Evolutionary conservation across 108 stramenopile species (phyloP), one percentile per base, ranked within the genome.

Genomic region (Nitzschia sp.): DNA sequence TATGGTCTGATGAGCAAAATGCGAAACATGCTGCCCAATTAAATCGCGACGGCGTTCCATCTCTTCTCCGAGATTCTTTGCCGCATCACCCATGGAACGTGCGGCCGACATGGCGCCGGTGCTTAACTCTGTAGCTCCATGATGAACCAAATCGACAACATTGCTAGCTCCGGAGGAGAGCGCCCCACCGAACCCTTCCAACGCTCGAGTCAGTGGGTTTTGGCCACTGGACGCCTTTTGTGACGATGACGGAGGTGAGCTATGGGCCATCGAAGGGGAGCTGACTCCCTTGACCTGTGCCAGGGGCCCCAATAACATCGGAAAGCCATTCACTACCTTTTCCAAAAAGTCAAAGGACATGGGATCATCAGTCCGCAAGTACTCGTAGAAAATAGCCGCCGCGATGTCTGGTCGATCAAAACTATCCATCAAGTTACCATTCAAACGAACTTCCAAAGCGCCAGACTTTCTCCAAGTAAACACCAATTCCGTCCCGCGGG

Each of bases 381-480:
- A 95, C 65, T 95, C 94, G 56, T 69, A 84, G 56, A 95, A 95
- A 22, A 95, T 95, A 4, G 85, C 94, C 60, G 70, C 83, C 0
- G 87, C 94, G 45, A 95, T 82, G 32, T 88, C 90, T 31, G 90
- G 85, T 50, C 82, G 59, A 34, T 79, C 80, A 50, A 95, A 95
- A 1, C 69, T 76, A 52, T 92, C 94, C 84, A 95, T 85, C 11
- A 89, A 62, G 2, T 83, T 77, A 5, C 91, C 89, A 75, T 95
- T 89, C 44, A 95, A 66, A 17, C 92, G 79, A 35, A 85, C 86
- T 80, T 89, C 91, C 54, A 95, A 80, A 67, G 83, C 63, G 8
- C 90, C 94, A 79, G 85, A 81, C 68, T 88, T 90, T 25, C 78
- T 72, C 94, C 94, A 95, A 1, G 90, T 91, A 67, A 95, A 95